Evolutionary conservation across 2,329 filamentous ascomycete species (phyloP).

Genomic region (Xylaria sp.): DNA sequence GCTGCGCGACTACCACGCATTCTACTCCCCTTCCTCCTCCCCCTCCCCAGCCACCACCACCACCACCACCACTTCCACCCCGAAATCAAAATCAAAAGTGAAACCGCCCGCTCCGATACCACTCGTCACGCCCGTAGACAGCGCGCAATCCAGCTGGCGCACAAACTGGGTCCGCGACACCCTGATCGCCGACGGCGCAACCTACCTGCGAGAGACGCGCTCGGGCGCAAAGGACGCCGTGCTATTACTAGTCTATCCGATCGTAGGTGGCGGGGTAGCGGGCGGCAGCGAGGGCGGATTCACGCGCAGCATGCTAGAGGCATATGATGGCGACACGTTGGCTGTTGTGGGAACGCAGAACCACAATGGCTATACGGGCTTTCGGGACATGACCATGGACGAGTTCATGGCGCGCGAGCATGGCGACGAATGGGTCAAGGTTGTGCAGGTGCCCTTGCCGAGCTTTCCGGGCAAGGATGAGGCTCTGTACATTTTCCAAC

Average conservation of each 20-base stretch:
- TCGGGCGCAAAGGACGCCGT: constrained; percentile 60
- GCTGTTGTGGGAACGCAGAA: constrained; percentile 80
- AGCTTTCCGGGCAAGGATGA: constrained; percentile 81
- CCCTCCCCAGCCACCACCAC: neutral
- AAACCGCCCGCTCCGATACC: constrained; percentile 44
- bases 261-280: constrained; percentile 68
- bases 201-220: constrained; percentile 57
- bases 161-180: constrained; percentile 73
- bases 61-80: neutral
- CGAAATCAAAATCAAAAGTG: neutral
- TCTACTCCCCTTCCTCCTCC: constrained; percentile 1
- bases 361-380: constrained; percentile 74
- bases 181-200: constrained; percentile 62
- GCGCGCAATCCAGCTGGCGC: constrained; percentile 70
- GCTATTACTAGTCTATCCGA: constrained; percentile 74
- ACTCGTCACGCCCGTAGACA: constrained; percentile 67
- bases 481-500: constrained; percentile 70
- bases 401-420: constrained; percentile 63
- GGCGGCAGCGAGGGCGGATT: constrained; percentile 69
- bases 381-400: constrained; percentile 66
- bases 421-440: constrained; percentile 62
- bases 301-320: constrained; percentile 64
- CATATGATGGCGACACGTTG: constrained; percentile 67
- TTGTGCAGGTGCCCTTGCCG: constrained; percentile 69
- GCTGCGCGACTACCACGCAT: constrained; percentile 53